These are phyloP conservation scores for Amaranthus cruentus DNA, from an alignment of 148 eudicot genomes.

Conservation along the genomic window DNA sequence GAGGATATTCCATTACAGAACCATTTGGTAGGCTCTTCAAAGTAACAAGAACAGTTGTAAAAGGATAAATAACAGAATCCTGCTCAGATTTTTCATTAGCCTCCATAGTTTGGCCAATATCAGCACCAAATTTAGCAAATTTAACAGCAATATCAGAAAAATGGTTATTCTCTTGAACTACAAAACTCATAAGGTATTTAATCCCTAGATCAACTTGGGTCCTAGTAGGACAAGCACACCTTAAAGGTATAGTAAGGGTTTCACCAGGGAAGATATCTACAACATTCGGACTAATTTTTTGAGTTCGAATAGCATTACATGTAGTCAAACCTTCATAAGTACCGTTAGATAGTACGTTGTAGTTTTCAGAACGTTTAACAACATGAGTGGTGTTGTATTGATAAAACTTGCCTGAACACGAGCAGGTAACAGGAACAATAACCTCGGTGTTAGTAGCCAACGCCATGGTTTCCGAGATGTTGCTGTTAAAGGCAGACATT, in stretches of 20 bases:
- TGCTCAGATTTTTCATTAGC: constrained; percentile 57
- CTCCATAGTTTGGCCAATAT: constrained; percentile 38
- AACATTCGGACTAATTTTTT: constrained; percentile 29
- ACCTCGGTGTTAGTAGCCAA: constrained; percentile 43
- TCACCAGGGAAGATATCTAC: constrained; percentile 27
- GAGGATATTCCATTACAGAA: constrained; percentile 30
- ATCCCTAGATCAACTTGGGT: constrained; percentile 50
- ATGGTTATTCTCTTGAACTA: constrained; percentile 28
- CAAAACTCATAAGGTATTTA: constrained; percentile 64
- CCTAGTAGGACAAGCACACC: constrained; percentile 90
- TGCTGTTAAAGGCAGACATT: constrained; percentile 45
- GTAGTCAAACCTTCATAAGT: constrained; percentile 67
- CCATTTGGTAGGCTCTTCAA: constrained; percentile 48
- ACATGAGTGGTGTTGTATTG: constrained; percentile 54
- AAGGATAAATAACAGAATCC: constrained; percentile 42
- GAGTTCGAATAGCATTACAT: constrained; percentile 52
- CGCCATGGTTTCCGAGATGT: constrained; percentile 28
- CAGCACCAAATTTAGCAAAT: constrained; percentile 58
- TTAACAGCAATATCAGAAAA: constrained; percentile 29
- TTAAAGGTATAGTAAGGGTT: constrained; percentile 53
- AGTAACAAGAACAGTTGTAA: constrained; percentile 71
- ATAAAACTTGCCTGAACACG: constrained; percentile 62
- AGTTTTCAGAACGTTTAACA: constrained; percentile 26
- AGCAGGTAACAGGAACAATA: constrained; percentile 69
- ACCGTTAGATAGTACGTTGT: constrained; percentile 34